phyloP scores from a whole-genome alignment of 1,139 yeast species.

The Sugiyamaella neomexicana region DNA sequence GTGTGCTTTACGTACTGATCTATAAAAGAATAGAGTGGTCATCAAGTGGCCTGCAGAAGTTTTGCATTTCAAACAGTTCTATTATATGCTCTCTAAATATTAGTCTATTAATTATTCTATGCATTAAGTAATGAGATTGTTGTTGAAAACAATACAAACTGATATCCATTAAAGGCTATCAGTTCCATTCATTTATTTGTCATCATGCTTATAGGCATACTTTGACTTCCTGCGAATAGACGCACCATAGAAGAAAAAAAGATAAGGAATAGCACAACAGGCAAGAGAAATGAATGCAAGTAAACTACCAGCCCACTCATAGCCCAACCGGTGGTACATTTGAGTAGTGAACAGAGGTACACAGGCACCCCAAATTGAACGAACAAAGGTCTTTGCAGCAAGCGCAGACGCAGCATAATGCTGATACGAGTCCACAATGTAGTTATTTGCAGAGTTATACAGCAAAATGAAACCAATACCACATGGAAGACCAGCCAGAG shows the following conservation, averaged over 20 bases:
- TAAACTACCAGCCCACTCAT: conserved; percentile 76
- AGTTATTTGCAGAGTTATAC: conserved; percentile 53
- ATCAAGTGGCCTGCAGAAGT: too few species aligned
- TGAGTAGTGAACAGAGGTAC: conserved; percentile 44
- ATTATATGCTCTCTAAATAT: neutral
- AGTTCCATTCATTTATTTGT: neutral
- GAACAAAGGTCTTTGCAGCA: conserved; percentile 73
- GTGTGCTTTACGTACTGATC: too few species aligned
- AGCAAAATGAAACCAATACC: conserved; percentile 52
- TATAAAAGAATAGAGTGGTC: too few species aligned
- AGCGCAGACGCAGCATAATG: conserved; percentile 80
- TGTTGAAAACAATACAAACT: too few species aligned
- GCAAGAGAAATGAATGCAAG: conserved; percentile 63
- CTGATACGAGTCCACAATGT: conserved; percentile 70
- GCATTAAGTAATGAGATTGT: too few species aligned
- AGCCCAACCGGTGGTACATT: conserved; percentile 69
- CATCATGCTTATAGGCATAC: conserved; percentile 46
- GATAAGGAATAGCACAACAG: conserved; percentile 66
- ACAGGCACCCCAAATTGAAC: conserved; percentile 43
- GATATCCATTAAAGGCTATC: too few species aligned
- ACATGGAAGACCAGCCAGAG: conserved; percentile 78
- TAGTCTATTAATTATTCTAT: neutral
- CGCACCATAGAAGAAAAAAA: conserved; percentile 65
- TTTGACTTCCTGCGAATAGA: conserved; percentile 61
- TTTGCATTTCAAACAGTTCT: too few species aligned